Base-by-base conservation (phyloP, 257 asterid species). In the Ehretia macrophylla region DNA sequence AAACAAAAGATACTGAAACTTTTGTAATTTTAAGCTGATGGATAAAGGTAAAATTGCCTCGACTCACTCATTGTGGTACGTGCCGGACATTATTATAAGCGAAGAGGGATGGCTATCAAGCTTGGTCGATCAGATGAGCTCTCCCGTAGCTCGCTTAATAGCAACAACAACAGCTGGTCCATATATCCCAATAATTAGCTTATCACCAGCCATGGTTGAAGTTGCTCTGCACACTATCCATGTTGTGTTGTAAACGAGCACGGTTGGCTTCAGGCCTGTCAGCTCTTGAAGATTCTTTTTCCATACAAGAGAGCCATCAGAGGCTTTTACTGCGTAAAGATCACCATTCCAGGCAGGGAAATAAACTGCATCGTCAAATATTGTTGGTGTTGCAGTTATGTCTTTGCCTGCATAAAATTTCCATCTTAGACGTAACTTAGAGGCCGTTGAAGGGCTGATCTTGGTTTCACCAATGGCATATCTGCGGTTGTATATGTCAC, bases 261-360 rank as follows among this genome's bases (percentile, higher is more conserved):
- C 0, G 10, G 81, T 72, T 3, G 78, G 10, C 27, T 62, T 59
- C 18, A 75, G 78, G 19, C 78, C 81, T 4, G 81, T 74, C 12
- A 78, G 62, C 10, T 14, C 10, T 11, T 55, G 48, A 50, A 72
- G 45, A 42, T 68, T 72, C 67, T 65, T 66, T 52, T 59, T 65
- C 84, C 84, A 78, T 6, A 75, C 72, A 0, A 78, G 69, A 47
- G 76, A 32, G 1, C 81, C 84, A n/a, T 78, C 74, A 0, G 40
- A 37, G 27, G 71, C 67, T 61, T 55, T 75, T 14, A 74, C 79
- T 5, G 81, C 84, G 14, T 71, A 78, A 1, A 78, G 58, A 65
- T 64, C 56, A 5, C 84, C 84, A 14, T 78, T 62, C 81, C 84
- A 79, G 64, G 69, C 58, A 0, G 84, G 81, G n/a, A 79, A 79